Conservation (phyloP, 768 basidiomycete genomes). For the Termitomyces sp. region DNA sequence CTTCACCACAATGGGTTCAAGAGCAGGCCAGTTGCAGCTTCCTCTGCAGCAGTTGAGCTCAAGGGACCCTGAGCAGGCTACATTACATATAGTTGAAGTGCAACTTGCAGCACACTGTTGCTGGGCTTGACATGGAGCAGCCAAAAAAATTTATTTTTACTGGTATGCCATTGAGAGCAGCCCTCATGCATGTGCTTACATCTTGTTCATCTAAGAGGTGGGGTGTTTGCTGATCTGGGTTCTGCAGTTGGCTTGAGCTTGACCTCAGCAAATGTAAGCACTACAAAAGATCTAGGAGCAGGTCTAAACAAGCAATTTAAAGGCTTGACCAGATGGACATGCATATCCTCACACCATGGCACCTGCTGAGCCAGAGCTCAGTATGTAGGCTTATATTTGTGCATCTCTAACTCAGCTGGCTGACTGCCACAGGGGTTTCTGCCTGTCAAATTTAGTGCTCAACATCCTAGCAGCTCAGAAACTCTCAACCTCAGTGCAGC, state of each 20-base stretch:
- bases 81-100: slow-evolving; percentile 50
- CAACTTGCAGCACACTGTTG: slow-evolving; percentile 43
- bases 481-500: slow-evolving; percentile 40
- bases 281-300: neutral
- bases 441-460: slow-evolving; percentile 42
- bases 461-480: slow-evolving; percentile 43
- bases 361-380: slow-evolving; percentile 46
- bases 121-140: slow-evolving; percentile 50
- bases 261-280: slow-evolving; percentile 29
- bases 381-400: slow-evolving; percentile 16
- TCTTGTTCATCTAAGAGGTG: slow-evolving; percentile 30
- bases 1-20: slow-evolving; percentile 40
- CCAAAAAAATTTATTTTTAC: slow-evolving; percentile 46
- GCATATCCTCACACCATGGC: slow-evolving; percentile 43
- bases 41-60: too few relatives aligned
- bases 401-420: neutral
- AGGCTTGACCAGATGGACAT: slow-evolving; percentile 45
- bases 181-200: neutral
- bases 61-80: slow-evolving; percentile 26
- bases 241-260: slow-evolving; percentile 31
- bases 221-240: slow-evolving; percentile 29
- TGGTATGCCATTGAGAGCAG: slow-evolving; percentile 23
- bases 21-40: slow-evolving; percentile 24
- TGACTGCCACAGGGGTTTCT: slow-evolving; percentile 35
- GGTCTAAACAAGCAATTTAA: slow-evolving; percentile 15